Conservation (phyloP, 495 filamentous ascomycete species). For the Thozetella sp. region DNA sequence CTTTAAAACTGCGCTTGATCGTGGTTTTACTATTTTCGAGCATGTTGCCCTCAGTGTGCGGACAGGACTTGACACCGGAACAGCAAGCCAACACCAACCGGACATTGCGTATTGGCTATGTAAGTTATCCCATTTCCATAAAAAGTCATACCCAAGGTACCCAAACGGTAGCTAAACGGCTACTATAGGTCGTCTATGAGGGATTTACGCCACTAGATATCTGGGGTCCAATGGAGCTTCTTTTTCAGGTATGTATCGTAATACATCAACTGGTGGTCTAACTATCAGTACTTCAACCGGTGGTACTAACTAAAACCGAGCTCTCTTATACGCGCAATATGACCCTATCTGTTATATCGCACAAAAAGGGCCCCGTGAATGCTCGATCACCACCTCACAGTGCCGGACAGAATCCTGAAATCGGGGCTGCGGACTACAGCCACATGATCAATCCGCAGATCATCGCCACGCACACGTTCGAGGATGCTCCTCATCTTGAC, state of each 20-base stretch:
- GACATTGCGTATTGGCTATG: not conserved
- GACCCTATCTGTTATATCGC: constrained; percentile 18
- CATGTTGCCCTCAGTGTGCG: not conserved
- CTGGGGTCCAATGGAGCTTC: not conserved
- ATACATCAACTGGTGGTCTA: not conserved
- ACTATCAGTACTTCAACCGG: not conserved
- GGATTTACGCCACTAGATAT: not conserved
- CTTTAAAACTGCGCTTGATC: not conserved
- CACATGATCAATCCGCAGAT: constrained; percentile 43
- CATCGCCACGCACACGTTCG: constrained; percentile 66
- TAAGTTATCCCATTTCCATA: not conserved
- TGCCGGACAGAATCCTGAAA: not conserved
- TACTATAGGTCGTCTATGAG: not conserved
- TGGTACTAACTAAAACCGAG: not conserved
- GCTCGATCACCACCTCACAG: constrained; percentile 6
- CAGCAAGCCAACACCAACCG: not conserved
- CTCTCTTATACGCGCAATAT: constrained; percentile 12
- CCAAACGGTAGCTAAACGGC: not conserved
- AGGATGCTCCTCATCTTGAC: constrained; percentile 50
- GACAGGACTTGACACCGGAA: not conserved
- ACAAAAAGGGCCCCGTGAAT: constrained; percentile 10
- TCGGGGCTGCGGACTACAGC: constrained; percentile 11
- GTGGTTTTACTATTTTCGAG: not conserved
- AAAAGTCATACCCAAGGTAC: not conserved
- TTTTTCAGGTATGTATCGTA: not conserved